Conservation (phyloP, 805 yeast genomes). For the Cyberlindnera maritima region DNA sequence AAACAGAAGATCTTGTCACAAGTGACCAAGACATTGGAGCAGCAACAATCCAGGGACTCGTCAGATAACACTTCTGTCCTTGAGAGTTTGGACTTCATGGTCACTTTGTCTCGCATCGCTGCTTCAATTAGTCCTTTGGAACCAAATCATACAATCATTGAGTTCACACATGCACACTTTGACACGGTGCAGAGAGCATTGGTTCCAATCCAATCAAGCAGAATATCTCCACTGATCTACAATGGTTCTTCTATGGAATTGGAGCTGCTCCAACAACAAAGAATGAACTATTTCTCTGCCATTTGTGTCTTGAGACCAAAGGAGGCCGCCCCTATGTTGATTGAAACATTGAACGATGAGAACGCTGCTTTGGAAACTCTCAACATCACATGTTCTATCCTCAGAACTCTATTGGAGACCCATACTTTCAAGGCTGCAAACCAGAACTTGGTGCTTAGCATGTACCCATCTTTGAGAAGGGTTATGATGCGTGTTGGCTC, state of each 20-base stretch:
- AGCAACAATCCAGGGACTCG: constrained; percentile 17
- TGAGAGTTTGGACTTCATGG: constrained; percentile 31
- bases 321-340: constrained; percentile 20
- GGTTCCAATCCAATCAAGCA: constrained; percentile 22
- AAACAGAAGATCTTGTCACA: constrained; percentile 23
- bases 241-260: constrained; percentile 19
- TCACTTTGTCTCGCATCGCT: constrained; percentile 33
- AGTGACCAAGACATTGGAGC: constrained; percentile 21
- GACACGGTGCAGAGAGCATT: constrained; percentile 22
- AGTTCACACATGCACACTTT: constrained; percentile 26
- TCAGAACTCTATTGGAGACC: constrained; percentile 32
- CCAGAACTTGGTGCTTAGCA: constrained; percentile 25
- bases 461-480: constrained; percentile 32
- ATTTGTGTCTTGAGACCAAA: constrained; percentile 24
- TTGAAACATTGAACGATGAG: constrained; percentile 29
- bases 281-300: constrained; percentile 29
- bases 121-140: constrained; percentile 28
- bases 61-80: constrained; percentile 23
- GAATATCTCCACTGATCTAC: constrained; percentile 15
- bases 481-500: constrained; percentile 23
- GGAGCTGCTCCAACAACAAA: constrained; percentile 27
- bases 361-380: constrained; percentile 31
- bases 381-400: constrained; percentile 35
- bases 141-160: constrained; percentile 28
- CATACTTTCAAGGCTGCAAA: constrained; percentile 28